Evolutionary conservation across 148 eudicot genomes (phyloP).

Genomic region (Salicornia ramosissima): DNA sequence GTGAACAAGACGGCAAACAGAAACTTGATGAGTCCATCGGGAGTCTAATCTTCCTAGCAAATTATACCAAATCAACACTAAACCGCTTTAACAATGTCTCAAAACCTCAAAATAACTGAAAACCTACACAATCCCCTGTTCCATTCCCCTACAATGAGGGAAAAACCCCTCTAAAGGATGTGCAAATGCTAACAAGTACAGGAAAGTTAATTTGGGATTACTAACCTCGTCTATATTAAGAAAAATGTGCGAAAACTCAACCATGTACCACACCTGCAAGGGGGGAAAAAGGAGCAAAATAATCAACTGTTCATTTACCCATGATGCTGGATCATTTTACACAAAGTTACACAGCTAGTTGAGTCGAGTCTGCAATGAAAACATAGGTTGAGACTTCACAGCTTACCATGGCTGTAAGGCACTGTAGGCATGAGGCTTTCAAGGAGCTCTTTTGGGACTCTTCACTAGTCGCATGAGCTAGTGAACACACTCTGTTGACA

Average conservation of each 20-base stretch:
- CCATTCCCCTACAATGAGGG: background rate
- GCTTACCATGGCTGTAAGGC: constrained; percentile 97
- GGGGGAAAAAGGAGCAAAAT: background rate
- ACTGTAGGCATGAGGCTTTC: constrained; percentile 80
- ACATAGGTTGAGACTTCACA: constrained; percentile 19
- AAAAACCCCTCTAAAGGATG: background rate
- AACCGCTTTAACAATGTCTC: background rate
- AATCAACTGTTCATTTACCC: background rate
- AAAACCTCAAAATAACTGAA: background rate
- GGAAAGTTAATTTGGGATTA: constrained; percentile 14
- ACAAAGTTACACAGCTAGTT: background rate
- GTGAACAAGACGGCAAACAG: no score
- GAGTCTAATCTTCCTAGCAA: no score
- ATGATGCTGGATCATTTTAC: background rate
- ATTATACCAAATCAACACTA: no score
- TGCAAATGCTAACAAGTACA: background rate
- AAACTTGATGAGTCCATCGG: no score
- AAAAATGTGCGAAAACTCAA: constrained; percentile 69
- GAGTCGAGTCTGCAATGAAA: background rate
- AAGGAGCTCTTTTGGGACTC: constrained; percentile 50
- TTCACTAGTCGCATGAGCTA: constrained; percentile 56
- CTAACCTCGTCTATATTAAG: constrained; percentile 66
- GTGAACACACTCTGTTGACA: constrained; percentile 51
- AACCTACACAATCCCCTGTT: background rate
- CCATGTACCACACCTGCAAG: constrained; percentile 94